Conservation (phyloP, 345 rosid species). For the Populus nigra region DNA sequence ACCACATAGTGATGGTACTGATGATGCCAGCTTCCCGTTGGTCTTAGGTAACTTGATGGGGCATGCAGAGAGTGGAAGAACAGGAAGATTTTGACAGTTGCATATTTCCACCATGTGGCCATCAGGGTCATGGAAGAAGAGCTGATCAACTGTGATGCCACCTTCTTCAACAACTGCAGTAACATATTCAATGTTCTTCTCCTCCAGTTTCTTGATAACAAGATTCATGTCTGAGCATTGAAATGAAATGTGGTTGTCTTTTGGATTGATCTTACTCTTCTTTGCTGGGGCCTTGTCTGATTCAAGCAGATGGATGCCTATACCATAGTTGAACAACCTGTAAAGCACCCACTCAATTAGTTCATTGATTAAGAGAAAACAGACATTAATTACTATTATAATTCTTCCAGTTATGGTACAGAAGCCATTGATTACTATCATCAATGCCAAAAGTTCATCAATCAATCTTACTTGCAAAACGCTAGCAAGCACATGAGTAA, state of each 20-base stretch:
- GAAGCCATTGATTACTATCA: too few species aligned
- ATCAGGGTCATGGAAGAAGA: conserved; percentile 54
- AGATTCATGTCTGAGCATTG: conserved; percentile 43
- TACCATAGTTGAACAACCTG: conserved; percentile 53
- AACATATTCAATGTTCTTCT: conserved; percentile 37
- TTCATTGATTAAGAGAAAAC: too few species aligned
- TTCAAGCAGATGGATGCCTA: conserved; percentile 49
- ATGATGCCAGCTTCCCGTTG: not conserved
- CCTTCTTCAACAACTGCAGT: conserved; percentile 45
- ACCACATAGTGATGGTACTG: conserved; percentile 25
- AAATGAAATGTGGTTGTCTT: conserved; percentile 55
- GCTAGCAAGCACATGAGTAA: too few species aligned
- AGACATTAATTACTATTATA: too few species aligned
- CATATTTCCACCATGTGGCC: conserved; percentile 47
- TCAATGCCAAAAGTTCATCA: too few species aligned
- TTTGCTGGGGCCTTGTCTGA: conserved; percentile 20
- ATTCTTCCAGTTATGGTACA: too few species aligned
- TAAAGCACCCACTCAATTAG: not conserved
- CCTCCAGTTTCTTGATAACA: conserved; percentile 29
- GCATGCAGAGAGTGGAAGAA: conserved; percentile 47
- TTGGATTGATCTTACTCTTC: conserved; percentile 44
- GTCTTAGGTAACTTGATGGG: conserved; percentile 39
- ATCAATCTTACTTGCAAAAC: too few species aligned
- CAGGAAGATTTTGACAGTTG: conserved; percentile 45
- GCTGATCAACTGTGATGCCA: conserved; percentile 48